These are phyloP conservation scores for Dothiorella sarmentorum DNA, from an alignment of 2,329 filamentous ascomycete species.

Conservation along the genomic window DNA sequence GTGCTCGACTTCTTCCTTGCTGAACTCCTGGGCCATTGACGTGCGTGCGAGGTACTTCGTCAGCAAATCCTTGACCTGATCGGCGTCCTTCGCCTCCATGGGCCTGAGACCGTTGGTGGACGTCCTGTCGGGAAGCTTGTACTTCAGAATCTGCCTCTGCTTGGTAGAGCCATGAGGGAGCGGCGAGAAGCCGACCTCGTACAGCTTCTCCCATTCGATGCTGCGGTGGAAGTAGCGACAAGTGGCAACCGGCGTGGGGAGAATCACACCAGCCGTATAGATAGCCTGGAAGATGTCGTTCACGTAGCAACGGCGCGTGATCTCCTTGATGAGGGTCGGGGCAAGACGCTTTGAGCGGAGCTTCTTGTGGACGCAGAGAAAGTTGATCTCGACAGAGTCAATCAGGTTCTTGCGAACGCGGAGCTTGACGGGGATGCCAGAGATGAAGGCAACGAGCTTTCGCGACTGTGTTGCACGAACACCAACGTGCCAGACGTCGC, in stretches of 20 bases:
- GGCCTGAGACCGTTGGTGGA: conserved; percentile 70
- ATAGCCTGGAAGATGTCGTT: conserved; percentile 89
- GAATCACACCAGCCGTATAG: conserved; percentile 87
- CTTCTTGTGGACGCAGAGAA: conserved; percentile 97
- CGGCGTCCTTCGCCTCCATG: conserved; percentile 76
- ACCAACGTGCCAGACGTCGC: conserved; percentile 89
- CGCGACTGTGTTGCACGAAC: conserved; percentile 79
- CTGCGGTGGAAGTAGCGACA: conserved; percentile 94
- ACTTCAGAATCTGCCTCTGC: conserved; percentile 79
- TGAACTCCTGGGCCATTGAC: conserved; percentile 80
- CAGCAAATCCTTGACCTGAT: conserved; percentile 70
- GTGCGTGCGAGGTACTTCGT: conserved; percentile 75
- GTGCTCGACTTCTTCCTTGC: conserved; percentile 76
- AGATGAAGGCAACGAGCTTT: conserved; percentile 93
- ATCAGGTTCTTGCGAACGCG: conserved; percentile 74
- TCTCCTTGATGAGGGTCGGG: conserved; percentile 94
- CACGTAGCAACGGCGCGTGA: conserved; percentile 87
- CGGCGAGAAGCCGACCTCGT: conserved; percentile 90
- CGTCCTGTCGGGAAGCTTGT: conserved; percentile 73
- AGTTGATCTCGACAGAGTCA: conserved; percentile 90
- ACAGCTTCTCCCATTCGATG: conserved; percentile 93
- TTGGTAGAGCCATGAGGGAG: conserved; percentile 81
- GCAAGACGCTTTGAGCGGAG: conserved; percentile 87
- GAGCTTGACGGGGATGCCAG: conserved; percentile 81
- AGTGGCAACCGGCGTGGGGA: conserved; percentile 88